Evolutionary conservation across 768 basidiomycete species (phyloP).

Genomic region (Aureoboletus auriporus): DNA sequence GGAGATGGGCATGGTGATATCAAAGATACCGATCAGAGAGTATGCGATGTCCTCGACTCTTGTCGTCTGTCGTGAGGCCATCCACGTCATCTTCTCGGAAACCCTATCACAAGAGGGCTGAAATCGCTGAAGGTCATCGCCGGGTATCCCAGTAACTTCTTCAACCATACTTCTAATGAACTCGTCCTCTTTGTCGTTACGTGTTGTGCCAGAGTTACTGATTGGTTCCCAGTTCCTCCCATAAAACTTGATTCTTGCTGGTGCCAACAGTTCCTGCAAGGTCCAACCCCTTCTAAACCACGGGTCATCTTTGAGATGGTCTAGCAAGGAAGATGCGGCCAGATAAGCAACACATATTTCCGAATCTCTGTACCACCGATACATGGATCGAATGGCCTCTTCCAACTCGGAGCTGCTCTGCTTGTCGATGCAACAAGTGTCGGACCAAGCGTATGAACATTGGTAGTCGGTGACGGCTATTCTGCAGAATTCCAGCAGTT

Average conservation of each 20-base stretch:
- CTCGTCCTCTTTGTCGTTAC: constrained; percentile 3
- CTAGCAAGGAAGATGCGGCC: background rate
- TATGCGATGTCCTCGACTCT: constrained; percentile 1
- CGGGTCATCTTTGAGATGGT: background rate
- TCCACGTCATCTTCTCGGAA: constrained; percentile 6
- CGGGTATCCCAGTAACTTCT: background rate
- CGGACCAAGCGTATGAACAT: constrained; percentile 3
- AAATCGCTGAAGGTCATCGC: constrained; percentile 1
- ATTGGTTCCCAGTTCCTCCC: constrained; percentile 2
- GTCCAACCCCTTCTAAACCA: constrained; percentile 7
- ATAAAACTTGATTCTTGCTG: background rate
- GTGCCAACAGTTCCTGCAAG: constrained; percentile 2
- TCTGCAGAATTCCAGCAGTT: constrained; percentile 1
- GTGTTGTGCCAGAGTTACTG: background rate
- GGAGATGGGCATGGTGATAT: constrained; percentile 3
- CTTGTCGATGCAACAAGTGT: constrained; percentile 7
- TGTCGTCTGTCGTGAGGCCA: background rate
- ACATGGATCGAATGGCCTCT: constrained; percentile 8
- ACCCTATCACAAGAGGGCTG: background rate
- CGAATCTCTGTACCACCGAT: constrained; percentile 4
- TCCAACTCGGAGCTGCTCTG: constrained; percentile 5
- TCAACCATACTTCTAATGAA: background rate
- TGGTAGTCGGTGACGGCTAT: background rate
- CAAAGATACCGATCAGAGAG: constrained; percentile 4
- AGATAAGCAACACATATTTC: background rate